Evolutionary conservation across 331 rosid species (phyloP).

Genomic region (Malus hybrid): DNA sequence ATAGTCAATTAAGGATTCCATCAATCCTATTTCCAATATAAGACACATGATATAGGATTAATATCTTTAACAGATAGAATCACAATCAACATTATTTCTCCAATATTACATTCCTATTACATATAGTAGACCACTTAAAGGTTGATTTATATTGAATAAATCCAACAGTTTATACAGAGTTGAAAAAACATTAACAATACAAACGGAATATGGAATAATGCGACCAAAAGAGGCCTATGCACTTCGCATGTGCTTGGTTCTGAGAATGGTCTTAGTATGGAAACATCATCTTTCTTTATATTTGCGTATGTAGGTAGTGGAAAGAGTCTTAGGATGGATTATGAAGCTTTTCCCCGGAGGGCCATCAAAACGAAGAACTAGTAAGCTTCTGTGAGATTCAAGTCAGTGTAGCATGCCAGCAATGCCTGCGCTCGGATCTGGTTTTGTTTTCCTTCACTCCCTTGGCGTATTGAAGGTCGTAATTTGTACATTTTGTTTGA

Average conservation of each 20-base stretch:
- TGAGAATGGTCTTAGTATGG: neutral
- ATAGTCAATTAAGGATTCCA: too few species aligned
- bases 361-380: too few species aligned
- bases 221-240: neutral
- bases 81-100: too few species aligned
- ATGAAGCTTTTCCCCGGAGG: neutral
- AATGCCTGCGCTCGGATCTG: neutral
- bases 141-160: too few species aligned
- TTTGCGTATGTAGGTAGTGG: too few species aligned
- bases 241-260: neutral
- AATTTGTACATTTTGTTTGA: conserved; percentile 2
- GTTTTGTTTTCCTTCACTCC: neutral
- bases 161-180: neutral
- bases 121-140: too few species aligned
- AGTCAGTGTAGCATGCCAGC: neutral
- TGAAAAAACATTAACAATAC: neutral
- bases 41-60: too few species aligned
- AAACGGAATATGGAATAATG: neutral
- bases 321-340: too few species aligned
- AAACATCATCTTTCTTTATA: too few species aligned
- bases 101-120: too few species aligned
- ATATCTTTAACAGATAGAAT: too few species aligned
- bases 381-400: conserved; percentile 33
- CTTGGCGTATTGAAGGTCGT: neutral
- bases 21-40: too few species aligned